These are phyloP conservation scores for Triticum timopheevii DNA, from an alignment of 176 grass and related monocot genomes.

Conservation along the genomic window DNA sequence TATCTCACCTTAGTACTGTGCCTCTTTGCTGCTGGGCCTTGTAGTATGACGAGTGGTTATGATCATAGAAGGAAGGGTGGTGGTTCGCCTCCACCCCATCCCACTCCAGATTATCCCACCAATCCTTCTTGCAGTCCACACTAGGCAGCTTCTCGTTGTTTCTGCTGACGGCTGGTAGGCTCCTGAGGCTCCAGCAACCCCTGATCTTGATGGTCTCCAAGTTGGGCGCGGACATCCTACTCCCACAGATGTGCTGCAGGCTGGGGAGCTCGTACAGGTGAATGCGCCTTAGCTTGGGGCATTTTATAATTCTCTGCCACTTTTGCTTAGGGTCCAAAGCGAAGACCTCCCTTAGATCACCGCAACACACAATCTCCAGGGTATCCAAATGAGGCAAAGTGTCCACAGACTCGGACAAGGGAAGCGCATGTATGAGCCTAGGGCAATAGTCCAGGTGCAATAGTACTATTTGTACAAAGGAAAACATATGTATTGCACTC, in stretches of 20 bases:
- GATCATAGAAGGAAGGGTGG: background rate
- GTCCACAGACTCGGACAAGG: background rate
- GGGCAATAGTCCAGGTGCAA: background rate
- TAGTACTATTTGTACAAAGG: background rate
- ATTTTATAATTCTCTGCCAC: rapidly evolving
- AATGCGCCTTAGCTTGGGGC: background rate
- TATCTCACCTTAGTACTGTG: background rate
- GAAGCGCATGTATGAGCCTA: background rate
- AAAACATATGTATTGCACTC: background rate
- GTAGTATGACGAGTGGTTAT: background rate
- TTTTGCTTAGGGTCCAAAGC: background rate
- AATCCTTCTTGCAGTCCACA: background rate
- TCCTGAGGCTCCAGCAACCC: background rate
- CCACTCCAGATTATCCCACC: background rate
- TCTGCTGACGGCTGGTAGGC: background rate
- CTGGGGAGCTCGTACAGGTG: background rate
- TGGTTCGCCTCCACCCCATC: background rate
- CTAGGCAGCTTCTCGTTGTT: background rate
- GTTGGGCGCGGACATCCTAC: background rate
- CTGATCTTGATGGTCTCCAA: background rate
- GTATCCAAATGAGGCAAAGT: background rate
- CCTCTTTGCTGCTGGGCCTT: background rate
- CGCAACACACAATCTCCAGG: background rate
- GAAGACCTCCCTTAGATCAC: background rate
- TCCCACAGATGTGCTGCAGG: background rate